Conservation (phyloP, 495 filamentous ascomycete species). For the Penicillium chermesinum region DNA sequence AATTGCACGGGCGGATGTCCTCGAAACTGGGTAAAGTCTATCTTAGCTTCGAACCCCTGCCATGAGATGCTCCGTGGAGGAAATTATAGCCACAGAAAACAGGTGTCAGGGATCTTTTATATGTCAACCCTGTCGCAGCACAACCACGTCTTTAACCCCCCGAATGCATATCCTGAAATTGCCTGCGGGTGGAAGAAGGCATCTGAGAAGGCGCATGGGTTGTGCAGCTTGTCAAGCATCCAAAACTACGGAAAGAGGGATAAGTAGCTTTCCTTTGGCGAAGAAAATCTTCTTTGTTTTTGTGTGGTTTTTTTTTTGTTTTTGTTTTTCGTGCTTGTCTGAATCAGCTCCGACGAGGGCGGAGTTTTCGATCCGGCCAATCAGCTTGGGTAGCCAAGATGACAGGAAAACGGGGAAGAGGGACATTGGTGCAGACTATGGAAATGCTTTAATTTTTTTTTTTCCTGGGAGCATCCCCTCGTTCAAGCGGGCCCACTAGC, state of each 20-base stretch:
- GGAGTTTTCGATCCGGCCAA: background rate
- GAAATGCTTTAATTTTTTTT: background rate
- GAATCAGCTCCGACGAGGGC: background rate
- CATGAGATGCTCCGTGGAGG: constrained; percentile 20
- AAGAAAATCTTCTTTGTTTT: too few species aligned
- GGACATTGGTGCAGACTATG: background rate
- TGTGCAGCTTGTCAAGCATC: background rate
- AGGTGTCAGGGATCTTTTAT: too few species aligned
- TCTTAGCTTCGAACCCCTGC: constrained; percentile 6
- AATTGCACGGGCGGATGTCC: too few species aligned
- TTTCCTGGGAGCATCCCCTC: background rate
- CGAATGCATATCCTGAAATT: constrained; percentile 25
- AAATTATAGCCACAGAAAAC: too few species aligned
- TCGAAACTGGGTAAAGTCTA: background rate
- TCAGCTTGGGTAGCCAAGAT: background rate
- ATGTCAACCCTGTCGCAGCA: too few species aligned
- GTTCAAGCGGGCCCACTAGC: constrained; percentile 1
- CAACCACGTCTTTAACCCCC: constrained; percentile 1
- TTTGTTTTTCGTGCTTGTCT: background rate
- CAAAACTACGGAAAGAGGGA: background rate
- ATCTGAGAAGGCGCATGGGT: constrained; percentile 19
- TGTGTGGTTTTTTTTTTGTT: background rate
- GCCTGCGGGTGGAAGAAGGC: constrained; percentile 10
- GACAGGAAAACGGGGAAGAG: background rate
- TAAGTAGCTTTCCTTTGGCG: too few species aligned